These are phyloP conservation scores for Cantharellus anzutake DNA, from an alignment of 768 basidiomycete species.

Conservation along the genomic window DNA sequence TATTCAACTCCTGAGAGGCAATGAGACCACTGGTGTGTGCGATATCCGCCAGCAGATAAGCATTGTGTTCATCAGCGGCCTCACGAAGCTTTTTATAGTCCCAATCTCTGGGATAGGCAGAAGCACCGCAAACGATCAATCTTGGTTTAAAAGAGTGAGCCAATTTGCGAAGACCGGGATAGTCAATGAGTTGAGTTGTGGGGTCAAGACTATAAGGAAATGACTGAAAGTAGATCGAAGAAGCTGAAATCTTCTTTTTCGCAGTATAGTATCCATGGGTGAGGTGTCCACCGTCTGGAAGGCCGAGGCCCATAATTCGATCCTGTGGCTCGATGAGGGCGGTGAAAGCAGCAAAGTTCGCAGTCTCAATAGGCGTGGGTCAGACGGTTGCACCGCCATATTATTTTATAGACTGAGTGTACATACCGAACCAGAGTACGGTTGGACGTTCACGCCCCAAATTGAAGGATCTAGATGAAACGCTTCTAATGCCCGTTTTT, in stretches of 20 bases:
- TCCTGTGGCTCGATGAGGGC: slow-evolving; percentile 94
- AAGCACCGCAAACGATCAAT: slow-evolving; percentile 92
- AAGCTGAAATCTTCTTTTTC: slow-evolving; percentile 99
- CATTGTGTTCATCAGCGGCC: slow-evolving; percentile 71
- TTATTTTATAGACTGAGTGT: neutral
- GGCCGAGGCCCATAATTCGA: slow-evolving; percentile 95
- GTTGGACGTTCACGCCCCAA: slow-evolving; percentile 99
- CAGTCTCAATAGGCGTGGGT: neutral
- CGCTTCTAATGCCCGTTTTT: slow-evolving; percentile 85
- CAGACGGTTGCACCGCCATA: neutral
- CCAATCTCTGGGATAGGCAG: slow-evolving; percentile 97
- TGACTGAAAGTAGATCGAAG: slow-evolving; percentile 99
- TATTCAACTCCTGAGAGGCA: slow-evolving; percentile 76
- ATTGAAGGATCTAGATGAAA: slow-evolving; percentile 84
- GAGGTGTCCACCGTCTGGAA: slow-evolving; percentile 93
- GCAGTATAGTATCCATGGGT: slow-evolving; percentile 98
- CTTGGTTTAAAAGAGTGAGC: slow-evolving; percentile 92
- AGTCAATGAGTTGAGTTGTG: slow-evolving; percentile 77
- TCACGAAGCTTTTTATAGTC: slow-evolving; percentile 73
- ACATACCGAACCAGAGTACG: slow-evolving; percentile 82
- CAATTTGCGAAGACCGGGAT: slow-evolving; percentile 56
- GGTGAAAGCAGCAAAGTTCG: slow-evolving; percentile 88
- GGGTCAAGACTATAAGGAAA: slow-evolving; percentile 80
- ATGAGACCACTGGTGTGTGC: slow-evolving; percentile 94
- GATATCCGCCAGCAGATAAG: slow-evolving; percentile 90